Evolutionary conservation across 352 stramenopile genomes (phyloP).

Genomic region (Pythium monospermum): DNA sequence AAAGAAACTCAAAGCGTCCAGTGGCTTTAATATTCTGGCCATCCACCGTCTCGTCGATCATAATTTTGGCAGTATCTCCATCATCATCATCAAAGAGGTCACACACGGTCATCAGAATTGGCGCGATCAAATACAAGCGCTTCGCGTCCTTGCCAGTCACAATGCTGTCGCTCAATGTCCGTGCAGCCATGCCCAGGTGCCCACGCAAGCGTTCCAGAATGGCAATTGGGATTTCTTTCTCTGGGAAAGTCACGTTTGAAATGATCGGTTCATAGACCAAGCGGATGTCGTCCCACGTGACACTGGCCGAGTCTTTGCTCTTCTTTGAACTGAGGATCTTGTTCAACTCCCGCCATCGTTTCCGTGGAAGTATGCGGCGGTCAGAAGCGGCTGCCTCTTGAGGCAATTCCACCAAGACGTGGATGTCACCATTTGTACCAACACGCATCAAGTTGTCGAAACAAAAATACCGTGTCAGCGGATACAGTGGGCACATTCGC

Average conservation of each 20-base stretch:
- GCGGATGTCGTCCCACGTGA: constrained; percentile 17
- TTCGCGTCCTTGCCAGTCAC: background rate
- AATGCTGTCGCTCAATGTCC: background rate
- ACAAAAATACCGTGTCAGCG: too few species aligned
- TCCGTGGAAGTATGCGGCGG: constrained; percentile 3
- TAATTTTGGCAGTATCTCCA: too few species aligned
- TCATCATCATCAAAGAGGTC: background rate
- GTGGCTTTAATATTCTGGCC: constrained; percentile 21
- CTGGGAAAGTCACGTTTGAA: too few species aligned
- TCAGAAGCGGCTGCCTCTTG: background rate
- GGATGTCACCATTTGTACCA: constrained; percentile 6
- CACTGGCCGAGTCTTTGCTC: constrained; percentile 17
- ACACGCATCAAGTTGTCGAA: too few species aligned
- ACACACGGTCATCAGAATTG: background rate
- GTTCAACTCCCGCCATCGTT: constrained; percentile 19
- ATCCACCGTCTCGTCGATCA: constrained; percentile 5
- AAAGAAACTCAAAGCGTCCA: constrained; percentile 28
- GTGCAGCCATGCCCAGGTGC: background rate
- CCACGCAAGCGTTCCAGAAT: background rate
- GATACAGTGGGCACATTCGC: too few species aligned
- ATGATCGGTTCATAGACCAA: too few species aligned
- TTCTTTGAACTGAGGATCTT: constrained; percentile 18
- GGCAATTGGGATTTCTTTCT: too few species aligned
- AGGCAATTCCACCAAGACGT: constrained; percentile 3
- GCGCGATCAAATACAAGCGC: background rate